A percentile compares a stretch with the other conserved stretches of the same genome.
Conservation (phyloP, 805 yeast species). For the Wickerhamiella azyma region DNA sequence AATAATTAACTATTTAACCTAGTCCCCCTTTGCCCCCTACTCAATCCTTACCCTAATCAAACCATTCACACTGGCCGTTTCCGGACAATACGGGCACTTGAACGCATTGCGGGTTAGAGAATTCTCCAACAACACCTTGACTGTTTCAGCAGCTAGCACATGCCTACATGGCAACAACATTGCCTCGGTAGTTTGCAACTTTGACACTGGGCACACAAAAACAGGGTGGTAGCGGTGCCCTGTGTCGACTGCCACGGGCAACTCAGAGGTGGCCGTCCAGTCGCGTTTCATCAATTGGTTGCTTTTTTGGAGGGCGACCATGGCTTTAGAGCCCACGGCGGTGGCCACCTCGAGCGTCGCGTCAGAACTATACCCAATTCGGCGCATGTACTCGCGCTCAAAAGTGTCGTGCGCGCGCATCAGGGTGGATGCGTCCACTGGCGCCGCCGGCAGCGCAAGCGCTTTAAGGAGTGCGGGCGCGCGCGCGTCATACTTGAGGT, state of each 20-base stretch:
- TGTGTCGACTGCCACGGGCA: constrained; percentile 44
- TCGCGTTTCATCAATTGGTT: constrained; percentile 29
- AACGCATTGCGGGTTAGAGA: constrained; percentile 31
- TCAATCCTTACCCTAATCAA: not conserved
- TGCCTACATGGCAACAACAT: constrained; percentile 52
- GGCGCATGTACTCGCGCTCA: too few species aligned
- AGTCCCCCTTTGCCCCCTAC: too few species aligned
- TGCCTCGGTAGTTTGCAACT: constrained; percentile 48
- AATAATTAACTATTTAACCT: not conserved
- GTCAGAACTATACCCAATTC: too few species aligned
- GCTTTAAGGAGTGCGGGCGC: constrained; percentile 35
- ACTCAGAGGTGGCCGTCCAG: constrained; percentile 46
- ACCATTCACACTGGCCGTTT: constrained; percentile 12
- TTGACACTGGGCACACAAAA: constrained; percentile 58
- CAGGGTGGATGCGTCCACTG: constrained; percentile 31
- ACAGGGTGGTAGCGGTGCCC: constrained; percentile 46
- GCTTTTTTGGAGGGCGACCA: constrained; percentile 40
- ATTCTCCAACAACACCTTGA: constrained; percentile 33
- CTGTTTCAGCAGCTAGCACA: constrained; percentile 41
- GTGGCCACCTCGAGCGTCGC: constrained; percentile 38
- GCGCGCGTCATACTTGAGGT: not conserved
- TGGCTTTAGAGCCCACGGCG: constrained; percentile 39
- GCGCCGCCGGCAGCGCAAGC: constrained; percentile 15
- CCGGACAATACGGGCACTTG: constrained; percentile 64
- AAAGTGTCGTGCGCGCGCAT: too few species aligned